phyloP scores from a whole-genome alignment of 1,139 yeast genomes.

The Hyphopichia fennica region DNA sequence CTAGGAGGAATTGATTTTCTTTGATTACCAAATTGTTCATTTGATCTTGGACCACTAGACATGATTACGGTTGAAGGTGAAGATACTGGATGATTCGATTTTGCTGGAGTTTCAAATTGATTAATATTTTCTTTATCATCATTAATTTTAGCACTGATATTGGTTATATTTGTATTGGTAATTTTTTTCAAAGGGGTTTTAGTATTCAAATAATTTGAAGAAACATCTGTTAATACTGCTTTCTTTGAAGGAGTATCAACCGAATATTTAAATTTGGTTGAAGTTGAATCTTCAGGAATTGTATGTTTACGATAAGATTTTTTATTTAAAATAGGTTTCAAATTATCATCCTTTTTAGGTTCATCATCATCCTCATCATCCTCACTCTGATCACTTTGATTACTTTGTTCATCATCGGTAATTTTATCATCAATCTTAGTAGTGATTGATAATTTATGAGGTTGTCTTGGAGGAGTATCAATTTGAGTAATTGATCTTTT shows the following conservation, averaged over 20 bases:
- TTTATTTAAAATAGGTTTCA: not conserved
- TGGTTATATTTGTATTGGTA: conserved; percentile 1
- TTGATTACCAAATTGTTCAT: not conserved
- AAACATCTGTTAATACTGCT: conserved; percentile 22
- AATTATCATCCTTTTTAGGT: conserved; percentile 6
- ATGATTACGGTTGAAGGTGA: conserved; percentile 37
- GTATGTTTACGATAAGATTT: conserved; percentile 2
- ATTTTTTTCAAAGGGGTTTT: conserved; percentile 11
- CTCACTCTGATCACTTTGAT: conserved; percentile 10
- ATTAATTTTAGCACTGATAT: not conserved
- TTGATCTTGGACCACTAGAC: conserved; percentile 10
- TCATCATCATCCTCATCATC: conserved; percentile 12
- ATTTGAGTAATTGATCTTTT: conserved; percentile 38
- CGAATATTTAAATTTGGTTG: conserved; percentile 9
- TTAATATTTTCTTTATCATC: conserved; percentile 3
- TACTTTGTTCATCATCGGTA: conserved; percentile 15
- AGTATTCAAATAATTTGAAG: conserved; percentile 15
- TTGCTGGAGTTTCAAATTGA: conserved; percentile 23
- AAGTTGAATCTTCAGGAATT: not conserved
- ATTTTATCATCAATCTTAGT: conserved; percentile 15
- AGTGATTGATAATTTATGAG: conserved; percentile 32
- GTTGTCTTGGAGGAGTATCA: conserved; percentile 45
- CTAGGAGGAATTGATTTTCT: conserved; percentile 22
- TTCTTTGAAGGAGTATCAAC: conserved; percentile 36
- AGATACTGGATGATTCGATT: conserved; percentile 18